Evolutionary conservation across 2,329 filamentous ascomycete species (phyloP).

Genomic region (Fusarium verrucosum): DNA sequence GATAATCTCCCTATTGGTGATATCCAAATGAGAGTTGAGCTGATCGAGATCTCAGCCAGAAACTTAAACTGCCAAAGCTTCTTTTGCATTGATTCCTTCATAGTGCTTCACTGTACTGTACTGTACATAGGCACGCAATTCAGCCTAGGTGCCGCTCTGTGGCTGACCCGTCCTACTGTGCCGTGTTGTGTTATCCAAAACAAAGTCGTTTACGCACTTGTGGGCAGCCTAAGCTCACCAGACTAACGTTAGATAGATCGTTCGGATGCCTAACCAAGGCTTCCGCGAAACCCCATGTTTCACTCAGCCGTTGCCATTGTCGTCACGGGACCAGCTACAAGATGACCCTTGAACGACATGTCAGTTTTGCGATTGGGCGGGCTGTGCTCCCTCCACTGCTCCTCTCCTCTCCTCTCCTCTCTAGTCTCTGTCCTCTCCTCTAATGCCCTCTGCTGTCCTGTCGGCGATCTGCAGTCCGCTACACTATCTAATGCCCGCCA

Average conservation of each 20-base stretch:
- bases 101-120: no score
- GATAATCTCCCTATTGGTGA: slow-evolving; percentile 7
- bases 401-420: not conserved
- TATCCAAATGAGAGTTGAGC: slow-evolving; percentile 7
- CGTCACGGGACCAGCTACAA: slow-evolving; percentile 26
- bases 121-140: no score
- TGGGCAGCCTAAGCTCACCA: slow-evolving; percentile 18
- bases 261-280: slow-evolving; percentile 29
- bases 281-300: slow-evolving; percentile 31
- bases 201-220: slow-evolving; percentile 4
- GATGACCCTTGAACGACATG: slow-evolving; percentile 21
- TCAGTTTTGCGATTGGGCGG: slow-evolving; percentile 9
- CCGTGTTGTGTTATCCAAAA: slow-evolving; percentile 28
- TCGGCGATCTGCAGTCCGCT: slow-evolving; percentile 23
- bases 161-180: slow-evolving; percentile 28
- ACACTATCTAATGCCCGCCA: slow-evolving; percentile 22
- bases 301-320: slow-evolving; percentile 4
- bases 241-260: slow-evolving; percentile 13
- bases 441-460: slow-evolving; percentile 6
- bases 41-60: slow-evolving; percentile 18
- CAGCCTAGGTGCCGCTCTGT: slow-evolving; percentile 12
- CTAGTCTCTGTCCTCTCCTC: slow-evolving; percentile 5
- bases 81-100: not conserved
- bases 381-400: slow-evolving; percentile 17
- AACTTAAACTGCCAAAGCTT: slow-evolving; percentile 7